Conservation (phyloP, 352 stramenopile species). For the Globisporangium nodosum region DNA sequence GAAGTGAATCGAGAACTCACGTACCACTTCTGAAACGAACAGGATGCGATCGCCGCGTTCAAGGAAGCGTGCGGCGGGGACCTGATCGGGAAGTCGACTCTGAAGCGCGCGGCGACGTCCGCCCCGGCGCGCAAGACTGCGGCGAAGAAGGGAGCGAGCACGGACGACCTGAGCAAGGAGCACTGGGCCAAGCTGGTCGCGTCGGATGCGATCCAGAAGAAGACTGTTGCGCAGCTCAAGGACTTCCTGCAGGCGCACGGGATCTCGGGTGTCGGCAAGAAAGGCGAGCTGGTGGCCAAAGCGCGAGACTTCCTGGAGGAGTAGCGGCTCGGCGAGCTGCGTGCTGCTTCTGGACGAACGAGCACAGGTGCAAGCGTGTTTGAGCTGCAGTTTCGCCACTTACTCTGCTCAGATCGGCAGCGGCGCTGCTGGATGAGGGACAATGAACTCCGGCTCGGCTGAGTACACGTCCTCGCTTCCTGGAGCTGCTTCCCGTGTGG, state of each 20-base stretch:
- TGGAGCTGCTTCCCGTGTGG: too few relatives aligned
- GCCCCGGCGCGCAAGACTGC: conserved; percentile 15
- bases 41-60: conserved; percentile 47
- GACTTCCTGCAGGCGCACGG: conserved; percentile 51
- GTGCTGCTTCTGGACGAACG: not conserved
- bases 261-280: conserved; percentile 37
- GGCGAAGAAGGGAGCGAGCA: conserved; percentile 36
- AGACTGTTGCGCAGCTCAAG: conserved; percentile 67
- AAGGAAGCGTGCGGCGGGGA: conserved; percentile 44
- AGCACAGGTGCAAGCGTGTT: too few relatives aligned
- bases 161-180: conserved; percentile 37
- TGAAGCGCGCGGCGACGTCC: conserved; percentile 42
- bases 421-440: not conserved
- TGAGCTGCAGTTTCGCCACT: not conserved
- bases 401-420: conserved; percentile 1
- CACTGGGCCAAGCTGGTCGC: conserved; percentile 44
- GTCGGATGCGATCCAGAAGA: conserved; percentile 58
- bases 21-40: not conserved
- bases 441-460: not conserved
- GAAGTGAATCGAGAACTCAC: not conserved
- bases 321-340: not conserved
- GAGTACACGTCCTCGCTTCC: conserved; percentile 4
- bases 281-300: conserved; percentile 57
- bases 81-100: conserved; percentile 34
- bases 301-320: conserved; percentile 36